These are phyloP conservation scores for Eugenia klotzschiana DNA, from an alignment of 441 rosid species.

Conservation along the genomic window DNA sequence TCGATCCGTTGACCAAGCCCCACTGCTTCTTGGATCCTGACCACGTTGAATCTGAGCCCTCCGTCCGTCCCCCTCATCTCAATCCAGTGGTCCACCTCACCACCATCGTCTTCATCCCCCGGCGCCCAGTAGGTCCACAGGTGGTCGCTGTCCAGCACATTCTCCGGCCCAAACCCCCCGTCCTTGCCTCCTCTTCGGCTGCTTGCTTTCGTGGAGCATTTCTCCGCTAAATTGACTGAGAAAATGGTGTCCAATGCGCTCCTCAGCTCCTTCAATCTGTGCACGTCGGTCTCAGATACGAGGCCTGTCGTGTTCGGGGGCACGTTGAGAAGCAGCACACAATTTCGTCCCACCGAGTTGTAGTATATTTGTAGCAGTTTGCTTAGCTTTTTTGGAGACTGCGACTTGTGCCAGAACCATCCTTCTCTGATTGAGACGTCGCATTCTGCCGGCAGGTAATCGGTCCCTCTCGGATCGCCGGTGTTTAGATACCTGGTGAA, in stretches of 20 bases:
- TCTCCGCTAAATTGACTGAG: constrained; percentile 28
- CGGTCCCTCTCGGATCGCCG: constrained; percentile 51
- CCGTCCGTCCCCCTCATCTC: constrained; percentile 16
- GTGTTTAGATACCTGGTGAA: constrained; percentile 30
- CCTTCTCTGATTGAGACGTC: constrained; percentile 54
- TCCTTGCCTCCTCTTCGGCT: constrained; percentile 44
- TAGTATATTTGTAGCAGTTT: constrained; percentile 47
- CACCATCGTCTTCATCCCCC: neutral
- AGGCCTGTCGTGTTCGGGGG: constrained; percentile 63
- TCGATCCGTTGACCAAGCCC: constrained; percentile 68
- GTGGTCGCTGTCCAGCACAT: constrained; percentile 41
- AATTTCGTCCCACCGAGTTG: constrained; percentile 52
- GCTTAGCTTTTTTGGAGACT: constrained; percentile 41
- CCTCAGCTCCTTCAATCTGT: constrained; percentile 28
- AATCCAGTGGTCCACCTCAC: constrained; percentile 26
- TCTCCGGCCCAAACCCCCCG: constrained; percentile 48
- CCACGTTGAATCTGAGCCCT: constrained; percentile 38
- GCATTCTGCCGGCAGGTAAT: constrained; percentile 63
- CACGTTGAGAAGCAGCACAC: constrained; percentile 51
- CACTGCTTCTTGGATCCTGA: constrained; percentile 60
- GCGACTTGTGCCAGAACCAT: constrained; percentile 65
- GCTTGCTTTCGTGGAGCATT: constrained; percentile 27
- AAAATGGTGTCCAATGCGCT: constrained; percentile 33
- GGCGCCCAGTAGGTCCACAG: constrained; percentile 68
- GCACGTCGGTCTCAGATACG: constrained; percentile 29